phyloP scores from a whole-genome alignment of 768 basidiomycete species.

The Lactarius sanguifluus region DNA sequence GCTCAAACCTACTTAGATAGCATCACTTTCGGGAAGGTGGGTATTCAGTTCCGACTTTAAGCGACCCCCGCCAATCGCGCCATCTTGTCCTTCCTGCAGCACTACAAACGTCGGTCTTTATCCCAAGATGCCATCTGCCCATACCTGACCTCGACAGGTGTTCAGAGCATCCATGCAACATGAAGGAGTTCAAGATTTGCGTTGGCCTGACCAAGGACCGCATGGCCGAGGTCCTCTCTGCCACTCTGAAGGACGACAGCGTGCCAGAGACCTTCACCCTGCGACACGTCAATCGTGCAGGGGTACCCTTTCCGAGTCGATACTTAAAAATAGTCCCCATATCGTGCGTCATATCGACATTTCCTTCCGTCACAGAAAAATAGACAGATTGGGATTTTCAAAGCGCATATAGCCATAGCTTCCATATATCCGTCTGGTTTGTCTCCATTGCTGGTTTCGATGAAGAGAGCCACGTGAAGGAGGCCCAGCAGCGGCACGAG shows the following conservation, averaged over 20 bases:
- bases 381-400: background rate
- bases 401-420: slow-evolving; percentile 70
- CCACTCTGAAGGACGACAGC: slow-evolving; percentile 63
- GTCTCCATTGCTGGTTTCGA: slow-evolving; percentile 60
- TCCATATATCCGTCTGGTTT: slow-evolving; percentile 81
- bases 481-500: slow-evolving; percentile 53
- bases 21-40: slow-evolving; percentile 81
- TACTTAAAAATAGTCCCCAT: slow-evolving; percentile 76
- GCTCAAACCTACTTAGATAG: slow-evolving; percentile 40
- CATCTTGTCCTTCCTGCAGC: slow-evolving; percentile 31
- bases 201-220: slow-evolving; percentile 63
- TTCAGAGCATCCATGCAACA: slow-evolving; percentile 80
- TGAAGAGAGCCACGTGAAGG: slow-evolving; percentile 57
- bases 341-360: slow-evolving; percentile 49
- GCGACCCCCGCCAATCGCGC: background rate
- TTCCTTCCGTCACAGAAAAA: background rate
- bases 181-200: slow-evolving; percentile 78
- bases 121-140: slow-evolving; percentile 8
- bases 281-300: slow-evolving; percentile 53
- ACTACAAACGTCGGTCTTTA: slow-evolving; percentile 36
- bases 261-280: slow-evolving; percentile 64
- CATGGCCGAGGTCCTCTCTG: slow-evolving; percentile 65
- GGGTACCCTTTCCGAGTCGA: slow-evolving; percentile 59
- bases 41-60: slow-evolving; percentile 28
- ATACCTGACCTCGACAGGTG: slow-evolving; percentile 17